A percentile compares a stretch with the other conserved stretches of the same genome.
These are phyloP conservation scores for Paraconiothyrium sp. DNA, from an alignment of 2,329 filamentous ascomycete genomes.

Conservation along the genomic window DNA sequence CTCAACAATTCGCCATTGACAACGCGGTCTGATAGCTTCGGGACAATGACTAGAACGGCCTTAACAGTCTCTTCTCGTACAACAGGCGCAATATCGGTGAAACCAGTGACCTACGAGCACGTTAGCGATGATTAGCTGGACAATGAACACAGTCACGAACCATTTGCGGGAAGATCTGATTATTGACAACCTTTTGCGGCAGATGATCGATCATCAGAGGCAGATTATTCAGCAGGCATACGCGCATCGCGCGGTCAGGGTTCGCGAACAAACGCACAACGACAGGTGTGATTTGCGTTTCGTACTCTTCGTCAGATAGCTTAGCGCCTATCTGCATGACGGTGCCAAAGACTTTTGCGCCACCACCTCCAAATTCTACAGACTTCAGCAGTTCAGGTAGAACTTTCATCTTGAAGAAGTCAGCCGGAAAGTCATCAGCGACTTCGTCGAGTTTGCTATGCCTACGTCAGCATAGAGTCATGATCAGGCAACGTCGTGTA, in stretches of 20 bases:
- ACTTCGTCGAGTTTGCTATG: conserved; percentile 79
- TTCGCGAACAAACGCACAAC: conserved; percentile 88
- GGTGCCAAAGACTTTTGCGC: conserved; percentile 86
- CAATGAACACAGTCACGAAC: conserved; percentile 55
- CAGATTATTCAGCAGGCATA: conserved; percentile 88
- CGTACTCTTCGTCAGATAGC: conserved; percentile 88
- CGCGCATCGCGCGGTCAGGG: conserved; percentile 89
- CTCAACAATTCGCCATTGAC: conserved; percentile 93
- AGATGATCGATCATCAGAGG: conserved; percentile 91
- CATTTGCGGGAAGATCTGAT: conserved; percentile 96
- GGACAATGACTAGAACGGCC: conserved; percentile 85
- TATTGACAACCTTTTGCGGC: conserved; percentile 87
- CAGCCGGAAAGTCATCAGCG: conserved; percentile 93
- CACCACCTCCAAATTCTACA: conserved; percentile 96
- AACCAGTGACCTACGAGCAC: conserved; percentile 78
- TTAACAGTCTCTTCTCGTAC: conserved; percentile 97
- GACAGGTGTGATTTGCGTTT: conserved; percentile 82
- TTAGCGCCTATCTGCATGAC: conserved; percentile 93
- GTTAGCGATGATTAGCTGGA: conserved; percentile 35
- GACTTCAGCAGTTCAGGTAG: conserved; percentile 96
- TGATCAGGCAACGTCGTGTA: not conserved
- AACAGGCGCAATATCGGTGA: conserved; percentile 88
- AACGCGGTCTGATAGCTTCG: conserved; percentile 88
- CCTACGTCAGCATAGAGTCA: conserved; percentile 20
- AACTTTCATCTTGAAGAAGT: conserved; percentile 98